Evolutionary conservation across 805 yeast species (phyloP), one percentile per base, ranked within the genome.

Genomic region (Clavispora fructus): DNA sequence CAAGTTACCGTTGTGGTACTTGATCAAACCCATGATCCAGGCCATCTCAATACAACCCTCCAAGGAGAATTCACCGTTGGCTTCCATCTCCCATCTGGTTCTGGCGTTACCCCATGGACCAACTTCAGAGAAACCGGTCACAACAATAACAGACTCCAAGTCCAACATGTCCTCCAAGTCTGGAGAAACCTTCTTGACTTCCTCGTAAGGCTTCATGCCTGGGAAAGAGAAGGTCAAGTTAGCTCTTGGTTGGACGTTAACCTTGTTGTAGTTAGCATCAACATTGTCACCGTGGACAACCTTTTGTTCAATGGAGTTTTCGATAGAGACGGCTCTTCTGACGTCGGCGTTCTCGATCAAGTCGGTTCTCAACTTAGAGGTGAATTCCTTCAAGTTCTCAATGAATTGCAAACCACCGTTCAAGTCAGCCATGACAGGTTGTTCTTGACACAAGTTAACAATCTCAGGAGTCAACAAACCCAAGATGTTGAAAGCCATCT

Each of bases 1-100:
- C 62, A 87, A 75, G 65, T 77, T 77, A 73, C 97, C 98, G 57
- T 88, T 87, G 74, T 87, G 94, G 74, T 94, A 94, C 73, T 88
- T 89, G 74, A 94, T 91, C 64, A 87, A 79, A 57, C 97, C 97
- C 98, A 94, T 94, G 59, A 94, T 91, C 97, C 98, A 94, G 42
- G 99, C 98, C 96, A 94, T 91, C 75, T 94, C 99, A 64, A 94
- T 85, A 63, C 97, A 86, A 63, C 99, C 99, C 73, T 94, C 99
- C 59, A 94, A 75, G 9, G 97, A 91, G 72, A 94, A 94, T 64
- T 87, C 89, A 61, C 99, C 99, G 50, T 68, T 57, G 40, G 97
- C 88, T 74, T 94, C 99, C 96, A 94, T 94, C 72, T 94, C 98
- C 99, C 99, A 94, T 78, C 99, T 83, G 47, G 99, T 94, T 79